Evolutionary conservation across 257 asterid genomes (phyloP), one percentile per base, ranked within the genome.

Genomic region (Thymus quinquecostatus): DNA sequence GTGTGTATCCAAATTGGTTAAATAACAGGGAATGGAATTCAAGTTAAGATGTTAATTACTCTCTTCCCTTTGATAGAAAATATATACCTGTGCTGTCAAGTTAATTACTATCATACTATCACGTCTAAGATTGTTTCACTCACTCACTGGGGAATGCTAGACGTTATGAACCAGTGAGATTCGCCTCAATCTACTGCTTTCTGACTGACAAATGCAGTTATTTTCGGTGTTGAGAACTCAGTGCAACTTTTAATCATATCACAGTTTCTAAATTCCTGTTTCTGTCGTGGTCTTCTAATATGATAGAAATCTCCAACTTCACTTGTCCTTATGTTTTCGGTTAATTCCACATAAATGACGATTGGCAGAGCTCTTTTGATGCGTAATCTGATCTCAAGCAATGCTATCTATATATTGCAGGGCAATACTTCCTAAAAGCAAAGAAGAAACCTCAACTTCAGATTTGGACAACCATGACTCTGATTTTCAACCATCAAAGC

Each of bases 341-440:
- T 61, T 61, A 38, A 48, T 27, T 62, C 69, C 29, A 29, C 30
- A 59, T 54, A 2, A 53, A 53, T 51, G 75, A 54, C 53, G 29
- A 54, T 61, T 41, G 13, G 64, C 36, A 34, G 44, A 47, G 49
- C 48, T 64, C 14, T 41, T 73, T 66, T 50, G 49, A 13, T 36
- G 27, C 38, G 55, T 55, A 29, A 34, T 58, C 65, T 45, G 66
- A 57, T 62, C 32, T 58, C 59, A 58, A 54, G 28, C 77, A 68
- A 66, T 45, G 14, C 60, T 32, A 3, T 58, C 41, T 30, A 43
- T 5, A 12, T 5, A 10, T 77, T 71, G 55, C 70, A 92, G 98
- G 87, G 87, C 89, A 77, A 87, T 83, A 77, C 88, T 75, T 77
- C 87, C 84, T 44, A 85, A 68, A 77, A 53, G 68, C 30, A 77